phyloP scores from a whole-genome alignment of 352 stramenopile species.

The Phytophthora aleatoria region DNA sequence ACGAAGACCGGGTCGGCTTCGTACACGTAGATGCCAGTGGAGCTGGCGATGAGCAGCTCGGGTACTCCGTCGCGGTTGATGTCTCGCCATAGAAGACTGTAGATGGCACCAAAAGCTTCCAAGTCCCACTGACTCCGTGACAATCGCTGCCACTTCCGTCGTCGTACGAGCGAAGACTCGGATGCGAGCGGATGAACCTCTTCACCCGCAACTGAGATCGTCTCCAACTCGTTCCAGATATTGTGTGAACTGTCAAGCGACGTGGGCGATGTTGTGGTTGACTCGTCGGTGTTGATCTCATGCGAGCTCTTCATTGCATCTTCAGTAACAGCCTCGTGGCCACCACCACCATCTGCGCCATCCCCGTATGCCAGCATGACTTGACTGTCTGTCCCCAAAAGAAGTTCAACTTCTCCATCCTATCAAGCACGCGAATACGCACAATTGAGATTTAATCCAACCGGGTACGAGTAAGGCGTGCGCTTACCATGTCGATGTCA shows the following conservation, averaged over 20 bases:
- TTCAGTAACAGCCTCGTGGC: background rate
- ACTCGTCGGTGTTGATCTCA: slow-evolving; percentile 2
- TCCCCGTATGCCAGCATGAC: slow-evolving; percentile 64
- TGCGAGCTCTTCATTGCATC: slow-evolving; percentile 8
- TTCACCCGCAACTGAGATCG: slow-evolving; percentile 9
- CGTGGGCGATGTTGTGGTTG: slow-evolving; percentile 10
- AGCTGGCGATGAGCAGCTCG: slow-evolving; percentile 67
- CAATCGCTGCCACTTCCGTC: slow-evolving; percentile 45
- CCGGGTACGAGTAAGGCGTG: background rate
- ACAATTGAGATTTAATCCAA: background rate
- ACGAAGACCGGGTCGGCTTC: slow-evolving; percentile 54
- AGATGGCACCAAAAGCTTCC: slow-evolving; percentile 68
- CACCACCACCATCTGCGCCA: background rate
- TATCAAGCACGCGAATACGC: slow-evolving; percentile 11
- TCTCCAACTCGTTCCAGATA: slow-evolving; percentile 33
- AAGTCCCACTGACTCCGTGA: slow-evolving; percentile 44
- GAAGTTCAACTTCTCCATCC: slow-evolving; percentile 62
- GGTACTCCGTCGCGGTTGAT: slow-evolving; percentile 67
- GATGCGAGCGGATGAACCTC: background rate
- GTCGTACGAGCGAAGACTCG: slow-evolving; percentile 4
- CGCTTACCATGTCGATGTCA: slow-evolving; percentile 70
- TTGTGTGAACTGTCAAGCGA: slow-evolving; percentile 31
- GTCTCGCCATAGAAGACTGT: slow-evolving; percentile 72
- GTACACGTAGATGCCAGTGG: slow-evolving; percentile 72
- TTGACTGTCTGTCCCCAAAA: slow-evolving; percentile 69